Conservation (phyloP, 345 rosid species). For the Eucalyptus melliodora region DNA sequence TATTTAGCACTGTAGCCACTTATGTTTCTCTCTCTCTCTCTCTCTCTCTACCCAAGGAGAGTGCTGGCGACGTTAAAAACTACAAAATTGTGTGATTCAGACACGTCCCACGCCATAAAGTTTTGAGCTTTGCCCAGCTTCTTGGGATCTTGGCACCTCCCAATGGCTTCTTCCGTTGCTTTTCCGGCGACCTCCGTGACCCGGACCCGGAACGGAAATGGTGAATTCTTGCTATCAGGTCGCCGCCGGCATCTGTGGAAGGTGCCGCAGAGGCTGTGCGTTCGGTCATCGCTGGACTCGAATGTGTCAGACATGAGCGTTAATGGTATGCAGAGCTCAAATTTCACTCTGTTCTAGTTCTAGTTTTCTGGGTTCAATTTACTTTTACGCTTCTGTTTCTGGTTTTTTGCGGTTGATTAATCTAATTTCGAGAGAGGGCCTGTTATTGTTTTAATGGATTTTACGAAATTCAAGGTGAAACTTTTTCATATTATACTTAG, state of each 20-base stretch:
- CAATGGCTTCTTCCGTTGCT: slow-evolving; percentile 65
- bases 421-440: not conserved
- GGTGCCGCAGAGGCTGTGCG: slow-evolving; percentile 22
- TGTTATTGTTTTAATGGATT: not conserved
- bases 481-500: not conserved
- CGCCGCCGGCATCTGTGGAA: slow-evolving; percentile 14
- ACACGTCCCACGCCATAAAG: not conserved
- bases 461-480: not conserved
- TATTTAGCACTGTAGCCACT: not conserved
- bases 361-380: not conserved
- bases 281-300: slow-evolving; percentile 59
- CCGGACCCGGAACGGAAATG: slow-evolving; percentile 1
- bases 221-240: not conserved
- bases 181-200: slow-evolving; percentile 50
- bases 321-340: slow-evolving; percentile 41
- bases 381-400: not conserved
- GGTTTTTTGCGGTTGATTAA: not conserved
- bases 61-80: not conserved
- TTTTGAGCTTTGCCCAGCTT: not conserved
- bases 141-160: not conserved
- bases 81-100: not conserved
- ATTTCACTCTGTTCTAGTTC: not conserved
- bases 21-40: not conserved
- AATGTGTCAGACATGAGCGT: slow-evolving; percentile 91
- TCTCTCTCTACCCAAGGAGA: not conserved